phyloP scores from a whole-genome alignment of 2,329 filamentous ascomycete genomes.

The Akanthomyces uredinophilus region DNA sequence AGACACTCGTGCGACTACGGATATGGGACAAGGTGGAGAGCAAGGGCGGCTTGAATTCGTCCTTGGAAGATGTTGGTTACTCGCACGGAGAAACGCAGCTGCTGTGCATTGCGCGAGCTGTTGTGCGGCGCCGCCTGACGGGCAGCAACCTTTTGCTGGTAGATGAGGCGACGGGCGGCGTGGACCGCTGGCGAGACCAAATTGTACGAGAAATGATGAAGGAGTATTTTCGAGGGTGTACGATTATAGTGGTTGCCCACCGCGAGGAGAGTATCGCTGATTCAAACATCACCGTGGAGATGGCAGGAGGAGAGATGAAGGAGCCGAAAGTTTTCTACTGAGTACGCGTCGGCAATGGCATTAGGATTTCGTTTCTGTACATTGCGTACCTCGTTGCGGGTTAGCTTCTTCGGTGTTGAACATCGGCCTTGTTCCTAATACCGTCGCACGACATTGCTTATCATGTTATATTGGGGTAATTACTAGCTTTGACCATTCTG shows the following conservation, averaged over 20 bases:
- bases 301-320: not conserved
- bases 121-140: not conserved
- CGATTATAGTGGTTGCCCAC: slow-evolving; percentile 1
- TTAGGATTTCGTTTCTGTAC: no score
- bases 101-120: slow-evolving; percentile 6
- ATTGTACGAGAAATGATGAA: slow-evolving; percentile 3
- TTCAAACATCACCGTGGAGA: not conserved
- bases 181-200: not conserved
- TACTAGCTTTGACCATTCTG: no score
- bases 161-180: not conserved
- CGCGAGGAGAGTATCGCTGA: slow-evolving; percentile 3
- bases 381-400: no score
- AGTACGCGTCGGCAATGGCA: not conserved
- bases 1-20: not conserved
- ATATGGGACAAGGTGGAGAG: not conserved
- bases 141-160: slow-evolving; percentile 5
- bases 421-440: no score
- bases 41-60: not conserved
- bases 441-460: no score
- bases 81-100: slow-evolving; percentile 12
- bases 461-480: no score
- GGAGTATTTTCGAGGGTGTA: slow-evolving; percentile 1
- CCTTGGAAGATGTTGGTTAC: not conserved
- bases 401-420: no score
- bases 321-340: not conserved